A percentile compares a stretch with the other conserved stretches of the same genome.
These are phyloP conservation scores for Monilinia laxa DNA, from an alignment of 2,329 filamentous ascomycete species.

Conservation along the genomic window DNA sequence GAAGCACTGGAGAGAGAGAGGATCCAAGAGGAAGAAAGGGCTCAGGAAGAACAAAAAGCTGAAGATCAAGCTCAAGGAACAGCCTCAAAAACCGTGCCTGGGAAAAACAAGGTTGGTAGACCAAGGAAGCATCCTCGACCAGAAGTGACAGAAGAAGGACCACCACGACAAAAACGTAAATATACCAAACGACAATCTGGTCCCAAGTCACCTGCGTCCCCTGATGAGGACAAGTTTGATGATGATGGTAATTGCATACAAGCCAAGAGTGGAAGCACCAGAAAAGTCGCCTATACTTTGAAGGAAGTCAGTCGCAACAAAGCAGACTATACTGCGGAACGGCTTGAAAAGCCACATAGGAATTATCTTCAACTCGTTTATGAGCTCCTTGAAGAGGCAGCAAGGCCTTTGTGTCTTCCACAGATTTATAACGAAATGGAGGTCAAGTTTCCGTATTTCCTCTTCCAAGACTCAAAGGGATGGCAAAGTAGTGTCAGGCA, in stretches of 20 bases:
- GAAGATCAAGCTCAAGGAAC: conserved; percentile 52
- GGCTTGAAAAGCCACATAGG: conserved; percentile 63
- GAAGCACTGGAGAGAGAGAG: conserved; percentile 50
- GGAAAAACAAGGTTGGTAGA: conserved; percentile 63
- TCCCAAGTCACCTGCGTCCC: conserved; percentile 45
- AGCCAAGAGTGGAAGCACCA: conserved; percentile 9
- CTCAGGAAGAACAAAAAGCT: conserved; percentile 39
- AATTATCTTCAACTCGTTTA: conserved; percentile 59
- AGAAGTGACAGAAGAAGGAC: conserved; percentile 48
- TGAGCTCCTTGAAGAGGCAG: conserved; percentile 53
- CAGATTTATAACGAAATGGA: conserved; percentile 60
- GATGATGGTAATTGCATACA: conserved; percentile 17
- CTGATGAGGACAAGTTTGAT: conserved; percentile 43
- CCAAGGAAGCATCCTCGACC: conserved; percentile 63
- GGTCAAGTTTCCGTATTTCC: conserved; percentile 58
- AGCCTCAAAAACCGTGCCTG: conserved; percentile 36
- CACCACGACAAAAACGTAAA: conserved; percentile 61
- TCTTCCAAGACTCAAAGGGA: conserved; percentile 53
- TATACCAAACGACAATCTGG: conserved; percentile 64
- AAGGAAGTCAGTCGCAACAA: conserved; percentile 57
- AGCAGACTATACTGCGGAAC: conserved; percentile 65
- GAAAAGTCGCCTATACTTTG: conserved; percentile 44
- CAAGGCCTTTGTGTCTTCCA: conserved; percentile 54
- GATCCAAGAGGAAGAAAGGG: conserved; percentile 54
- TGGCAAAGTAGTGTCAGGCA: conserved; percentile 65